phyloP scores from a whole-genome alignment of 2,329 filamentous ascomycete genomes.

The Microdochium paspali region DNA sequence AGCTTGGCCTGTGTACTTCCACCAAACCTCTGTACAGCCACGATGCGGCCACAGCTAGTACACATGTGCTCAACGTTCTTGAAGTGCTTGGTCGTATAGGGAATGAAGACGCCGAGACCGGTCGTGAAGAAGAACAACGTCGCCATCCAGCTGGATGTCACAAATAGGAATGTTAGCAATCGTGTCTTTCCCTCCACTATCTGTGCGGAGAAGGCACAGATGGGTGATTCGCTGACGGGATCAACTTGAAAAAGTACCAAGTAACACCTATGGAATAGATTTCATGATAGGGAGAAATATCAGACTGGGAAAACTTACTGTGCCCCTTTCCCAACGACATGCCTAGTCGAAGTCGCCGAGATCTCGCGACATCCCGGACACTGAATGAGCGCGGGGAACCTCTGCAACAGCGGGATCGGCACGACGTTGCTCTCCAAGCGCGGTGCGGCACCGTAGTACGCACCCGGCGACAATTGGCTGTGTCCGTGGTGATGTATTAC shows the following conservation, averaged over 20 bases:
- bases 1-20: constrained; percentile 4
- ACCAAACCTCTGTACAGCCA: constrained; percentile 5
- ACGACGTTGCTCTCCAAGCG: constrained; percentile 2
- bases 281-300: neutral
- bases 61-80: constrained; percentile 6
- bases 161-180: neutral
- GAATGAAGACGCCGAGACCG: constrained; percentile 4
- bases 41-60: constrained; percentile 3
- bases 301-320: constrained; percentile 3
- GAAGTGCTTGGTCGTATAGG: constrained; percentile 5
- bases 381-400: constrained; percentile 5
- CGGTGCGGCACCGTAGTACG: neutral
- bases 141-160: constrained; percentile 5
- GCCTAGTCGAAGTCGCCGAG: constrained; percentile 2
- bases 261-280: too few relatives aligned
- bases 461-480: neutral
- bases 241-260: too few relatives aligned
- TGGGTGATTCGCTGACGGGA: too few relatives aligned
- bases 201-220: too few relatives aligned
- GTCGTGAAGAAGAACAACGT: constrained; percentile 6
- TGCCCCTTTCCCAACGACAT: constrained; percentile 5
- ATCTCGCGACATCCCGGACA: constrained; percentile 5
- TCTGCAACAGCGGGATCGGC: constrained; percentile 3
- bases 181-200: too few relatives aligned
- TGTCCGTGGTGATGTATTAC: neutral